Base-by-base conservation (phyloP, 2,329 filamentous ascomycete genomes). In the Penicillium hesseltinei region DNA sequence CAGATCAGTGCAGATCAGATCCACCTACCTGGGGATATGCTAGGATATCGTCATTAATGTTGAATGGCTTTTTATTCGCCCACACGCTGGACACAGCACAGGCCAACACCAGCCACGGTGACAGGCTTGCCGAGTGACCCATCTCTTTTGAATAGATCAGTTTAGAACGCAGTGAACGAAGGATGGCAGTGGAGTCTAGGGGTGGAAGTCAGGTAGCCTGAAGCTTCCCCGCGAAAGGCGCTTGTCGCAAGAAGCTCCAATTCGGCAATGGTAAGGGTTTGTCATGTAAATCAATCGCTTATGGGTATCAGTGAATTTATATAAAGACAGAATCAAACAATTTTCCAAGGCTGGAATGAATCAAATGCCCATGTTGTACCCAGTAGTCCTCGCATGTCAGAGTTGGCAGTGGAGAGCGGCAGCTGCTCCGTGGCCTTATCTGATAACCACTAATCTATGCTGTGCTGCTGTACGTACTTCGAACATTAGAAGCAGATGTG, bases 1-100 rank as follows among this genome's bases (percentile, higher is more conserved):
- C 11, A 13, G 23, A 27, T 27, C 1, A 11, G 38, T 55, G 9
- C n/a, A 36, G 29, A 21, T 9, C 7, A 23, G 13, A 42, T 45
- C 48, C 39, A 48, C 80, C 62, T 80, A 93, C 90, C 82, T 94
- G 91, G 11, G 92, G 92, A 75, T 89, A 91, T 19, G 91, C 91
- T 56, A 96, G 82, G 51, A 96, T 75, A 72, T 97, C 92, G 71
- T 96, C 91, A 69, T 94, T 87, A 56, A 96, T 89, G 77, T 88
- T 96, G 78, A 96, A 96, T 21, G 81, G 76, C 64, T 82, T 81
- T 66, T 83, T 81, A 66, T 75, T 82, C 46, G 81, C 82, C 57
- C 81, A 73, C 54, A 76, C 78, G 48, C 62, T 64, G 5, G 73
- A 66, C 25, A 63, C 65, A 27, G 67, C 68, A 54, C 65, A 72